These are phyloP conservation scores for Plantago rigida DNA, from an alignment of 305 asterid genomes.

Conservation along the genomic window DNA sequence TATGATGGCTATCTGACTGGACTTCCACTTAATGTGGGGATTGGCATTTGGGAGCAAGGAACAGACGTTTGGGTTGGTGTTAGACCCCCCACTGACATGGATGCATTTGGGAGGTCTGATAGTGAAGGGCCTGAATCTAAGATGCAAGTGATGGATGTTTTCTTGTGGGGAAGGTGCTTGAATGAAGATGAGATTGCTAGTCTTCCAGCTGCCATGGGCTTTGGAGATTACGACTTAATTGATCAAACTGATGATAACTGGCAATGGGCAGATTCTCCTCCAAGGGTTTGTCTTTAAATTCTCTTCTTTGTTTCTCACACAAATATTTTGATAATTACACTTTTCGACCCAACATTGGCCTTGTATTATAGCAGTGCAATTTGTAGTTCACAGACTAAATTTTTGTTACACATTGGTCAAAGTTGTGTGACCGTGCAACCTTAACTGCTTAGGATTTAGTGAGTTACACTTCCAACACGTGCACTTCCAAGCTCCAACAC, in stretches of 20 bases:
- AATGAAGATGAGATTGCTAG: slow-evolving; percentile 84
- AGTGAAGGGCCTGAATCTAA: slow-evolving; percentile 93
- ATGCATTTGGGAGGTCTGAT: slow-evolving; percentile 99
- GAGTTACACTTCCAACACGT: background rate
- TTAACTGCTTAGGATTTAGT: background rate
- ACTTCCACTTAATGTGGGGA: slow-evolving; percentile 70
- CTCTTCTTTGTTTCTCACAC: slow-evolving; percentile 12
- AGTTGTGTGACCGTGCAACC: background rate
- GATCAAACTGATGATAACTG: slow-evolving; percentile 89
- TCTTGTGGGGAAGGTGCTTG: slow-evolving; percentile 97
- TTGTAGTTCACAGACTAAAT: too few relatives aligned
- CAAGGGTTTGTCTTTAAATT: slow-evolving; percentile 56
- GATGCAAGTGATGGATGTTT: slow-evolving; percentile 94
- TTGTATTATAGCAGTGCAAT: background rate
- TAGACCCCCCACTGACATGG: slow-evolving; percentile 87
- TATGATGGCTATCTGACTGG: slow-evolving; percentile 88
- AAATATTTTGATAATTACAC: background rate
- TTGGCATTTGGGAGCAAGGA: slow-evolving; percentile 82
- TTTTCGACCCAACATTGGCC: background rate
- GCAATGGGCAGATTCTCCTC: slow-evolving; percentile 98
- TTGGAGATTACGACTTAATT: slow-evolving; percentile 56
- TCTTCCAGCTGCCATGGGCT: slow-evolving; percentile 75
- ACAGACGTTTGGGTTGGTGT: slow-evolving; percentile 92
- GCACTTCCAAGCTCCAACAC: too few relatives aligned
- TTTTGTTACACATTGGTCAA: background rate